Conservation (phyloP, 371 early-diverging fungal genomes). For the Actinomucor elegans region DNA sequence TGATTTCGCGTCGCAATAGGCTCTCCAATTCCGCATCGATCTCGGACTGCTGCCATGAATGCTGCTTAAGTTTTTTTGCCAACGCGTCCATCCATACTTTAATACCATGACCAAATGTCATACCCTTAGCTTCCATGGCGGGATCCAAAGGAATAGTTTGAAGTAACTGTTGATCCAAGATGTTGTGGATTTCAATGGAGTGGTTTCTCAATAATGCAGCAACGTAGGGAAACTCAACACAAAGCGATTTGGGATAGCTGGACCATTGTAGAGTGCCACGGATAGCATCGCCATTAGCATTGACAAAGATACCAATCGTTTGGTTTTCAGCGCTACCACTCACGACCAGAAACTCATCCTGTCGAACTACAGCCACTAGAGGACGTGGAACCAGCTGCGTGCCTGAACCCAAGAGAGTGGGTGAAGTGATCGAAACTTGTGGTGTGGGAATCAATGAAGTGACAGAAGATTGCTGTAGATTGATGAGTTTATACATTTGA, state of each 20-base stretch:
- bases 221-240: conserved; percentile 79
- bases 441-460: conserved; percentile 65
- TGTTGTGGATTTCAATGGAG: conserved; percentile 75
- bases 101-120: conserved; percentile 53
- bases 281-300: conserved; percentile 68
- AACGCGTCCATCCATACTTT: conserved; percentile 48
- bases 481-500: conserved; percentile 65
- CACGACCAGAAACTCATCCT: conserved; percentile 74
- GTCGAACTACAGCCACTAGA: conserved; percentile 57
- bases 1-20: conserved; percentile 29
- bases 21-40: conserved; percentile 31
- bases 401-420: conserved; percentile 41
- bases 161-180: conserved; percentile 63
- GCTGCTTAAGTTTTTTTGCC: conserved; percentile 32
- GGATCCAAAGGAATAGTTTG: conserved; percentile 60
- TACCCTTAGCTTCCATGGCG: conserved; percentile 45
- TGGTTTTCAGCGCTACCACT: conserved; percentile 54
- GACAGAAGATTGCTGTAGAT: conserved; percentile 45
- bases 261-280: conserved; percentile 82
- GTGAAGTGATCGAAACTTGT: conserved; percentile 31
- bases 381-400: conserved; percentile 51
- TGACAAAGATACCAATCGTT: conserved; percentile 77
- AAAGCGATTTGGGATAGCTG: conserved; percentile 65
- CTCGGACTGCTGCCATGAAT: conserved; percentile 41
- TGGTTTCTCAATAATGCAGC: conserved; percentile 70